Evolutionary conservation across 225 moss, liverwort and hornwort genomes (phyloP).

Genomic region (Lunularia cruciata): DNA sequence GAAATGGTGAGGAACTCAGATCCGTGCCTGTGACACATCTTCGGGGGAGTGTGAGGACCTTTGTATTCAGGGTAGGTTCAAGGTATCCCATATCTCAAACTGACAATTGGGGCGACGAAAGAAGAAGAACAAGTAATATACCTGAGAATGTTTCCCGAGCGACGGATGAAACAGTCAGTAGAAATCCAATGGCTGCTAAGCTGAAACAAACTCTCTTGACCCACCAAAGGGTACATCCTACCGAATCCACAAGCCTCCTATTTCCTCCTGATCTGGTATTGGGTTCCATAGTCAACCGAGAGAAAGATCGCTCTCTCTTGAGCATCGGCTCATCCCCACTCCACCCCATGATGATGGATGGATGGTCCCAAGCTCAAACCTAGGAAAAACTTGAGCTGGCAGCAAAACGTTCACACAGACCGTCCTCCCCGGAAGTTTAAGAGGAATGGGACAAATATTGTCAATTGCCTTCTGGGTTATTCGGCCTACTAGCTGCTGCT

Average conservation of each 20-base stretch:
- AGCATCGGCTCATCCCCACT: slow-evolving; percentile 11
- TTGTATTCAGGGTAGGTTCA: too few relatives aligned
- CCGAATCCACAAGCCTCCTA: slow-evolving; percentile 16
- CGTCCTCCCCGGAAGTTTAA: too few relatives aligned
- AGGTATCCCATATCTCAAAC: too few relatives aligned
- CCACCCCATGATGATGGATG: slow-evolving; percentile 6
- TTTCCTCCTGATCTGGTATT: not conserved
- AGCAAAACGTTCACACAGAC: not conserved
- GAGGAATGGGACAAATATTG: too few relatives aligned
- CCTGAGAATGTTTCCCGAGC: slow-evolving; percentile 29
- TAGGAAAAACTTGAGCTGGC: not conserved
- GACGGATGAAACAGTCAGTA: slow-evolving; percentile 24
- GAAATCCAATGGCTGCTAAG: slow-evolving; percentile 6
- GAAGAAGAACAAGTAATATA: not conserved
- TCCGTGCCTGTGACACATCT: too few relatives aligned
- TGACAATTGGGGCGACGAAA: not conserved
- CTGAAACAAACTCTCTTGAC: slow-evolving; percentile 25
- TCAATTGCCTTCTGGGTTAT: too few relatives aligned
- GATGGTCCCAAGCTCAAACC: slow-evolving; percentile 1
- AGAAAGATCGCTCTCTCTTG: slow-evolving; percentile 1
- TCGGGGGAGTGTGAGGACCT: too few relatives aligned
- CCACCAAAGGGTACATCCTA: slow-evolving; percentile 13
- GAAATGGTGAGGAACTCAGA: too few relatives aligned
- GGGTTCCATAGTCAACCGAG: not conserved
- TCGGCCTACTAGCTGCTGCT: too few relatives aligned